Evolutionary conservation across 192 early-diverging fungal species (phyloP).

Genomic region (Backusella circina): DNA sequence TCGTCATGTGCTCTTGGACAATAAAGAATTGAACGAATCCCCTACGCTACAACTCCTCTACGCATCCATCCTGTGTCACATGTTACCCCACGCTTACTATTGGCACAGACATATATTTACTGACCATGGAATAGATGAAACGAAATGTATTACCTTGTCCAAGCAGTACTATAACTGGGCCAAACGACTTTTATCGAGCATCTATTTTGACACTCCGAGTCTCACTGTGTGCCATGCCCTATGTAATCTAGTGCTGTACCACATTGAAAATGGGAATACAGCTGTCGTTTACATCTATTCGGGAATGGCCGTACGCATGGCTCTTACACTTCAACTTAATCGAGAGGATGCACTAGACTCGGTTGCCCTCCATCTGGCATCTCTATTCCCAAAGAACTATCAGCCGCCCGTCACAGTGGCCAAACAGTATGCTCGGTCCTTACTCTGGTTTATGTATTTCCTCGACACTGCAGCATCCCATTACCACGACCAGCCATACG

Average conservation of each 20-base stretch:
- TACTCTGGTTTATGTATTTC: conserved; percentile 32
- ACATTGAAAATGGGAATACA: conserved; percentile 33
- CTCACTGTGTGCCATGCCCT: conserved; percentile 23
- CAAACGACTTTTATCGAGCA: conserved; percentile 19
- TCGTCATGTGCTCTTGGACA: conserved; percentile 9
- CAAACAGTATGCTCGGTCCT: conserved; percentile 19
- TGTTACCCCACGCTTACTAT: conserved; percentile 28
- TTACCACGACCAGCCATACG: conserved; percentile 31
- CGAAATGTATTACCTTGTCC: conserved; percentile 12
- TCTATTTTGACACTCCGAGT: conserved; percentile 29
- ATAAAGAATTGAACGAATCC: not conserved
- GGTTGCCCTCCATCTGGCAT: conserved; percentile 1
- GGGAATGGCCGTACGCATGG: conserved; percentile 35
- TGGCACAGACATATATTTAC: conserved; percentile 26
- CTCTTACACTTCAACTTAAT: conserved; percentile 21
- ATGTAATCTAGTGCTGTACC: conserved; percentile 31
- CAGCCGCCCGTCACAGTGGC: not conserved
- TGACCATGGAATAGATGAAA: conserved; percentile 5
- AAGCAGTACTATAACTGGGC: conserved; percentile 28
- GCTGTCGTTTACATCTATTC: conserved; percentile 29
- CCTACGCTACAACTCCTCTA: conserved; percentile 17
- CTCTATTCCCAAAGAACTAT: not conserved
- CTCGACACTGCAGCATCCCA: conserved; percentile 32
- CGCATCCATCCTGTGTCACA: conserved; percentile 30
- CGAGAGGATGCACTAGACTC: conserved; percentile 19